Evolutionary conservation across 2,329 filamentous ascomycete genomes (phyloP), one percentile per base, ranked within the genome.

Genomic region (Fusarium sp.): DNA sequence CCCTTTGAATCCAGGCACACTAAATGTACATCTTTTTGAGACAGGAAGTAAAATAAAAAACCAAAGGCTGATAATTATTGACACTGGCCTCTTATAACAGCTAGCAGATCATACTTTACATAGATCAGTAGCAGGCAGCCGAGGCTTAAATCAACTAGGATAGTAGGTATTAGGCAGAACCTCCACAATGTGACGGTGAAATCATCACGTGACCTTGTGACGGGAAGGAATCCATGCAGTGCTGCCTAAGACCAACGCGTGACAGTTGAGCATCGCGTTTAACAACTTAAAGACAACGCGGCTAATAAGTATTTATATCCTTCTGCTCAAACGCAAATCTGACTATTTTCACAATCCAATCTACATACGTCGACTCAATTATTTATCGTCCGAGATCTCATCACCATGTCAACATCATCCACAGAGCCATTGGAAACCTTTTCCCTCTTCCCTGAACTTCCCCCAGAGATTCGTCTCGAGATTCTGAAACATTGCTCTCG

Each of bases 391-490:
- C 31, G 26, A 26, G 17, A 18, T 24, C n/a, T 38, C 18, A 3
- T 22, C 49, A 57, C 5, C 20, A 63, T 63, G 60, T 45, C 49
- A 14, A 13, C 34, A n/a, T 14, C 39, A 20, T 38, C 46, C 8
- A 9, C 11, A 8, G 15, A 46, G 7, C 18, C 36, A 24, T 8
- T 14, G n/a, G 22, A 44, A 22, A 28, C 15, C 6, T 65, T 65
- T 6, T 44, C 53, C 1, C 13, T 51, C 2, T 65, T 65, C 24
- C 46, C 17, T 10, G 45, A 22, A 17, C 53, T 65, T 5, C 62
- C 62, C 1, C 36, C 53, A 11, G 62, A 65, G 24, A 51, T 65
- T 13, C 62, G 53, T 39, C 34, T 65, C 3, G 42, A 59, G 2
- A 24, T 65, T 2, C 17, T 65, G 4, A 39, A 24, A 14, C 38